These are phyloP conservation scores for Sherardia arvensis DNA, from an alignment of 257 asterid genomes.

Conservation along the genomic window DNA sequence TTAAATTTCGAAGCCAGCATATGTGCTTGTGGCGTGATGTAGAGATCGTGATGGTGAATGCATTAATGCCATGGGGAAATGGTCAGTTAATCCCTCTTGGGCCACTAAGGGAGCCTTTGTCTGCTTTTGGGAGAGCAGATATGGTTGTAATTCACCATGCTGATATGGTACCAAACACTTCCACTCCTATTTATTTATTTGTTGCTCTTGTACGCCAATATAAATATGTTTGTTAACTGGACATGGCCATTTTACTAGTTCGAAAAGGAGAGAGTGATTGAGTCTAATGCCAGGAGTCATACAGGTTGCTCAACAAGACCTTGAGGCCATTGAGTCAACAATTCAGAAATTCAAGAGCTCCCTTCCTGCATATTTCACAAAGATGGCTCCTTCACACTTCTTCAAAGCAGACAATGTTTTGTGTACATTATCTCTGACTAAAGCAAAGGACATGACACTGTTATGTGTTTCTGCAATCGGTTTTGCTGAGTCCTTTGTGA, in stretches of 20 bases:
- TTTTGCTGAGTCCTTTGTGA: constrained; percentile 64
- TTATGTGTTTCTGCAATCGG: constrained; percentile 89
- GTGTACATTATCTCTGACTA: constrained; percentile 31
- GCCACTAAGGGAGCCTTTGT: constrained; percentile 80
- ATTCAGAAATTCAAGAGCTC: constrained; percentile 29
- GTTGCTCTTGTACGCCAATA: not conserved
- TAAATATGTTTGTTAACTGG: not conserved
- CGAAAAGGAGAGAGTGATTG: not conserved
- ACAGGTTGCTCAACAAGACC: constrained; percentile 42
- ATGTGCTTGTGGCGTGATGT: constrained; percentile 55
- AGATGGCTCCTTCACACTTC: constrained; percentile 61
- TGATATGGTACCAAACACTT: constrained; percentile 50
- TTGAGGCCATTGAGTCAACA: constrained; percentile 43
- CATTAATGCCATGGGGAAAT: constrained; percentile 90
- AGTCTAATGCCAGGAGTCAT: constrained; percentile 18
- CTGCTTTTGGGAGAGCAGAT: constrained; percentile 65
- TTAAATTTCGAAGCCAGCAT: constrained; percentile 56
- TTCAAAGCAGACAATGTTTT: constrained; percentile 38
- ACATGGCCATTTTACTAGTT: not conserved
- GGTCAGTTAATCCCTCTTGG: constrained; percentile 68
- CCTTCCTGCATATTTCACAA: constrained; percentile 51
- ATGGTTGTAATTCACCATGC: constrained; percentile 74
- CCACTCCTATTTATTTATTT: not conserved
- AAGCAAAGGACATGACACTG: constrained; percentile 27
- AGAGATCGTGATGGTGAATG: constrained; percentile 93